These are phyloP conservation scores for Poronia punctata DNA, from an alignment of 495 filamentous ascomycete genomes.

Conservation along the genomic window DNA sequence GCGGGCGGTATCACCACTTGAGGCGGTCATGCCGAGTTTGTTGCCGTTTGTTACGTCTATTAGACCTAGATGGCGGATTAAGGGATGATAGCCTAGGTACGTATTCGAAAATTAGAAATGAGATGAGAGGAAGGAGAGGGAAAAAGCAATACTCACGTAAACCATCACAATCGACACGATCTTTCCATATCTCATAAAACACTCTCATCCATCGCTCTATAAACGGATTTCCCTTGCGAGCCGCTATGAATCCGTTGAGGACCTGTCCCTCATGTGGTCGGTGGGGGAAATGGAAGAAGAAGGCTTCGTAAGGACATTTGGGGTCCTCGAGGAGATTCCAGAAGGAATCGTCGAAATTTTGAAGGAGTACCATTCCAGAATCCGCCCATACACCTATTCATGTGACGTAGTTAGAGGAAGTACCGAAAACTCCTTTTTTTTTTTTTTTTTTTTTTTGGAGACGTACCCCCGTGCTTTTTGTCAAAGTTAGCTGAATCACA, in stretches of 20 bases:
- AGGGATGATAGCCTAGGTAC: conserved; percentile 2
- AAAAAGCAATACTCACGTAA: conserved; percentile 9
- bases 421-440: too few species aligned
- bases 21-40: neutral
- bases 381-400: conserved; percentile 30
- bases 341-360: conserved; percentile 27
- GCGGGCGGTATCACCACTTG: neutral
- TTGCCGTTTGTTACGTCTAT: conserved; percentile 2
- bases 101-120: neutral
- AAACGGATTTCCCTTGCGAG: conserved; percentile 20
- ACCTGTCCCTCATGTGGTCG: conserved; percentile 12
- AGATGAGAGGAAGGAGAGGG: neutral
- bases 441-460: too few species aligned
- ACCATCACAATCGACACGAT: conserved; percentile 11
- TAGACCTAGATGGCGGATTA: conserved; percentile 5
- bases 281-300: conserved; percentile 14
- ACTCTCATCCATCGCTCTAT: conserved; percentile 26
- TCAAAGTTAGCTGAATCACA: neutral
- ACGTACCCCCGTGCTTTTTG: conserved; percentile 3
- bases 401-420: neutral
- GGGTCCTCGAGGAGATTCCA: conserved; percentile 28
- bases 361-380: conserved; percentile 21
- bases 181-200: conserved; percentile 24
- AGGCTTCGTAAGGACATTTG: conserved; percentile 20
- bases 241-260: conserved; percentile 27